Base-by-base conservation (phyloP, 805 yeast species). In the Pichia exigua region DNA sequence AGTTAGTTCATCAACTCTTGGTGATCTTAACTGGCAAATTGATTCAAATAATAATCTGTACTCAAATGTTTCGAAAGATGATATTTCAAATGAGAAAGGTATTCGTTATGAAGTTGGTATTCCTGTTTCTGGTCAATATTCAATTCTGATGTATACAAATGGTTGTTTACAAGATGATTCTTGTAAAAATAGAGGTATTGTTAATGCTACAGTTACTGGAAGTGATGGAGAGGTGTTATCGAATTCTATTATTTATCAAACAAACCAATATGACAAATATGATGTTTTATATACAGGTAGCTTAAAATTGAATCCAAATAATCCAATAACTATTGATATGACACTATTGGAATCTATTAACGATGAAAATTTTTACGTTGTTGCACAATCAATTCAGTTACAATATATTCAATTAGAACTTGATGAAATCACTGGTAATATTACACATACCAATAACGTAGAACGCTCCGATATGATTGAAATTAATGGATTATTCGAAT, bases 401-500 rank as follows among this genome's bases (percentile, higher is more conserved):
- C 89, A 86, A 59, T 79, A 80, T 27, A 46, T 57, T 42, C 55
- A 49, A 24, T 53, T 58, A 39, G 51, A 57, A 15, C 42, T 53
- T 7, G 28, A 43, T 28, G 52, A 52, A 30, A 45, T 52, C 6
- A 48, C 49, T 2, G 52, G 52, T 35, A 45, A 45, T 21, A 41
- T 43, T 12, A 47, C 49, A 13, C 38, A 44, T 10, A 44, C 30
- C 21, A 18, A 4, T 15, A 42, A 30, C 10, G 32, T 27, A 22
- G 39, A 38, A 13, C 39, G 28, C 15, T 13, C 26, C 9, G 38
- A 20, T 22, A 20, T 30, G 12, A 18, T 55, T 24, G 49, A 48
- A 8, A 24, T 91, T 47, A 85, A 87, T 64, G 96, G 95, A 11
- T 60, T 92, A 21, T 88, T 92, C 62, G 97, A 92, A 68, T 94